Base-by-base conservation (phyloP, 345 rosid species). In the Acer campestre region DNA sequence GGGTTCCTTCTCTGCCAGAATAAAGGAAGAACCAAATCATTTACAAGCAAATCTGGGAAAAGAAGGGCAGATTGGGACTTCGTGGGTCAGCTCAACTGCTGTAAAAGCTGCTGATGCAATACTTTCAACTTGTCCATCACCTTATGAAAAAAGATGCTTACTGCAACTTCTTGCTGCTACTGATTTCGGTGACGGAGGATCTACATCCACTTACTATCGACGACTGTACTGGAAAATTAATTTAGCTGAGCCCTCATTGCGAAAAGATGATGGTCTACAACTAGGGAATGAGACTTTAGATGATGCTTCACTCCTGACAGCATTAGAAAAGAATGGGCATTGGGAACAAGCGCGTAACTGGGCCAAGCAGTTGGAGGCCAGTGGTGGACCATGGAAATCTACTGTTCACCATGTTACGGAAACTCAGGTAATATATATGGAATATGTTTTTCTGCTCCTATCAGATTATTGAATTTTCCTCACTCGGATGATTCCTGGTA, bases 281-380 rank as follows among this genome's bases (percentile, higher is more conserved):
- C 90, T 96, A 40, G 98, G 98, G 61, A 86, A 84, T 83, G 98
- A 85, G 86, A 86, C 90, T 82, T 88, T 96, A 49, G 97, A 94
- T 88, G 98, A 96, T 87, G 89, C 91, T 82, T 85, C 99, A 56
- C 99, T 96, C 81, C 81, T 96, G 81, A 71, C 82, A 67, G 97
- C 97, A 51, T 79, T 96, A 79, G 97, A 92, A 82, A 86, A 86
- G 86, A 94, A 89, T 76, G 90, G 93, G 75, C 90, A 88, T 58
- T 96, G 99, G 99, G 98, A 96, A 82, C 93, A 96, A 83, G 98
- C 99, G 82, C 95, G 93, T 35, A 94, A 92, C 87, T 96, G 99
- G 99, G 99, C 98, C 40, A 91, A 85, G 81, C 99, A 96, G 87
- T 85, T 96, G 88, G 98, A 92, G 81, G 93, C 93, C 76, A 86